Base-by-base conservation (phyloP, 2,329 filamentous ascomycete genomes). In the Colletotrichum lindemuthianum region DNA sequence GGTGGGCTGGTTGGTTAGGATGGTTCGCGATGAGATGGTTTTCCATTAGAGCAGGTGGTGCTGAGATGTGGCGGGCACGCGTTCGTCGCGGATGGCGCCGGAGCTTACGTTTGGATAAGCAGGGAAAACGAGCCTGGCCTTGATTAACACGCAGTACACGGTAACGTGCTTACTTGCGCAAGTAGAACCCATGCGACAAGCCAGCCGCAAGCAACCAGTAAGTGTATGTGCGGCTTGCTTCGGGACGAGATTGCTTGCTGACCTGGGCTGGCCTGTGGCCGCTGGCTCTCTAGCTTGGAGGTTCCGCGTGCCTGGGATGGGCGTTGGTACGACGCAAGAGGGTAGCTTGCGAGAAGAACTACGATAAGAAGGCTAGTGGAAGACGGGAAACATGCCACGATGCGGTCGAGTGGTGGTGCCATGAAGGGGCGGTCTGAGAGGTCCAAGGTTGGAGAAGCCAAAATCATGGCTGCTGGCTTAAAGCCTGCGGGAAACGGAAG, bases 11-110 rank as follows among this genome's bases (percentile, higher is more conserved):
- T 24, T 24, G 24, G 24, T 24, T 24, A 24, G 43, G 43, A 54
- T 40, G 51, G 51, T 24, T 43, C 24, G 16, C 10, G 39, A 54
- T 45, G 24, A 40, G 59, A 58, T 47, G 59, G 53, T 36, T 57
- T 43, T 24, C 24, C 24, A 24, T 24, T 24, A 4, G 24, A 32
- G 24, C 36, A 37, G 44, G n/a, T 36, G n/a, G 39, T 13, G 11
- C 37, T n/a, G 43, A n/a, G 16, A 13, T 59, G 57, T 43, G 33
- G 53, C 15, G 45, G 37, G 55, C 60, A 64, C 57, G 60, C 60
- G 60, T 64, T 64, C 60, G 57, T 64, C 60, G 60, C 50, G 60
- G 60, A 64, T 49, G 60, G 60, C 57, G 44, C 57, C 50, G 50
- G 44, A 39, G 44, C 58, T 40, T 52, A 50, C 60, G 57, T 55